These are phyloP conservation scores for Globisporangium sylvaticum DNA, from an alignment of 352 stramenopile species.

Conservation along the genomic window DNA sequence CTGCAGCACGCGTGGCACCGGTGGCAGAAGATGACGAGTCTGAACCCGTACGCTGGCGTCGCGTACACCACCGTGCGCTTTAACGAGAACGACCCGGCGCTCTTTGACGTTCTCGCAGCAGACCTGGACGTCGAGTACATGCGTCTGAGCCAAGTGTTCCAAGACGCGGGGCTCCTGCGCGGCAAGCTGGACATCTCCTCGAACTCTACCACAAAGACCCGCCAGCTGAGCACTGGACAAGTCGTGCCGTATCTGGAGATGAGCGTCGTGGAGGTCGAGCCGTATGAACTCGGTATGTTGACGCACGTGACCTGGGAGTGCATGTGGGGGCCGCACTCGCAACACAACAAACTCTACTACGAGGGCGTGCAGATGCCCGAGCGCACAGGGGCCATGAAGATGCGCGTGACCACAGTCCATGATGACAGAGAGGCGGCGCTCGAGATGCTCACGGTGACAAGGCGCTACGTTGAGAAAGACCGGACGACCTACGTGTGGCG, in stretches of 20 bases:
- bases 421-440: neutral
- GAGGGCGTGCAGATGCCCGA: neutral
- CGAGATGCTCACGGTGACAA: neutral
- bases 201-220: neutral
- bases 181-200: neutral
- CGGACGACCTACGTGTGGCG: neutral
- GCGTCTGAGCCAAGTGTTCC: constrained; percentile 1
- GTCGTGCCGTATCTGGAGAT: neutral
- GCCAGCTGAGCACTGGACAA: neutral
- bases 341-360: neutral
- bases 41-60: neutral
- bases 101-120: constrained; percentile 3
- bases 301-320: neutral
- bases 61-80: neutral
- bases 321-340: neutral
- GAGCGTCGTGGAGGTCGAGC: neutral
- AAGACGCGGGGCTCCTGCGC: neutral
- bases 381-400: neutral
- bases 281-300: neutral
- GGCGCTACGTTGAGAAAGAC: constrained; percentile 3
- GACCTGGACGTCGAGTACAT: constrained; percentile 9
- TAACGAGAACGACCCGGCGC: neutral
- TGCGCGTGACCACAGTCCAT: neutral
- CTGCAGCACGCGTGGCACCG: constrained; percentile 9
- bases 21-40: neutral